These are phyloP conservation scores for Fomitopsis schrenkii DNA, from an alignment of 1,284 basidiomycete species.

Conservation along the genomic window DNA sequence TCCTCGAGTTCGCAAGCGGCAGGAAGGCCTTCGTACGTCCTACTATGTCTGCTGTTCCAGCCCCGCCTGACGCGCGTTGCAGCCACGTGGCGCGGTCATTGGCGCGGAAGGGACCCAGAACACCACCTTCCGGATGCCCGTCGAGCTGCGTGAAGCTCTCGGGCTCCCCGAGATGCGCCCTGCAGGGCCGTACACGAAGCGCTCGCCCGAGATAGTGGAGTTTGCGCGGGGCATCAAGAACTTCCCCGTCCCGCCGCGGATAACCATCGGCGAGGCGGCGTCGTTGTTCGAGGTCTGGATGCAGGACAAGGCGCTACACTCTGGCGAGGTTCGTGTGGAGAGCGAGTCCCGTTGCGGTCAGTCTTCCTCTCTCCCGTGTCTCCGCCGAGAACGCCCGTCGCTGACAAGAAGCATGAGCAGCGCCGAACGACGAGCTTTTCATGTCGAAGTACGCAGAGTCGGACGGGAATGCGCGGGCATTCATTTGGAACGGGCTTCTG, in stretches of 20 bases:
- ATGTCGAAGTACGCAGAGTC: slow-evolving; percentile 70
- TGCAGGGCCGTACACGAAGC: slow-evolving; percentile 46
- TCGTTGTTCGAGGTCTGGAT: slow-evolving; percentile 71
- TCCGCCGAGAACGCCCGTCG: background rate
- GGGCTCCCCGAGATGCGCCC: slow-evolving; percentile 35
- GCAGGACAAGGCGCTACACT: slow-evolving; percentile 45
- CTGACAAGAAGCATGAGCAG: background rate
- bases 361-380: background rate
- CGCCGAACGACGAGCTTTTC: slow-evolving; percentile 54
- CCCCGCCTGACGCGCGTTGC: slow-evolving; percentile 9
- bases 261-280: slow-evolving; percentile 61
- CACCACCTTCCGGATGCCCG: slow-evolving; percentile 46
- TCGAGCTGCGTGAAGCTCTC: slow-evolving; percentile 60
- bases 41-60: background rate
- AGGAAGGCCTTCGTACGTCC: slow-evolving; percentile 59
- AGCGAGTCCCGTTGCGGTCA: background rate
- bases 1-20: slow-evolving; percentile 77
- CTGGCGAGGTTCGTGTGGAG: slow-evolving; percentile 32
- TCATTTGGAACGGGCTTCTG: slow-evolving; percentile 70
- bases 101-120: slow-evolving; percentile 61
- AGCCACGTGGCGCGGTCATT: slow-evolving; percentile 62
- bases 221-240: slow-evolving; percentile 54
- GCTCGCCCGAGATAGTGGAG: slow-evolving; percentile 36
- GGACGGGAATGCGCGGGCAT: slow-evolving; percentile 68
- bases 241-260: slow-evolving; percentile 51